Conservation (phyloP, 345 rosid species). For the Nasturtium officinale region DNA sequence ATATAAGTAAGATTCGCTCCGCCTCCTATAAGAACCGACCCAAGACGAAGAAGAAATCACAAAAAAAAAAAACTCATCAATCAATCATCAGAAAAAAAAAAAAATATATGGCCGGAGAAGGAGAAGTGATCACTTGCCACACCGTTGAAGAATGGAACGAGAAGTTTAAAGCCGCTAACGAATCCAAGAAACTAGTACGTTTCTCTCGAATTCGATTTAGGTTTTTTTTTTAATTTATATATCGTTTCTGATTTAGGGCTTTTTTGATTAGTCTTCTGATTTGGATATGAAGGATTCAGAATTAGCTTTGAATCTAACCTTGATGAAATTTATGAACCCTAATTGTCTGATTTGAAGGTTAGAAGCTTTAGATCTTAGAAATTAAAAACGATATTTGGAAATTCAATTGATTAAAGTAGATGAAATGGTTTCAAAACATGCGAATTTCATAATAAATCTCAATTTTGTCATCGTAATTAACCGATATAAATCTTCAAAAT, state of each 20-base stretch:
- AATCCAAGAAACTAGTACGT: slow-evolving; percentile 56
- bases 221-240: background rate
- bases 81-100: background rate
- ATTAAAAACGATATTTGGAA: background rate
- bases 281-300: background rate
- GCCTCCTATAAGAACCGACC: slow-evolving; percentile 30
- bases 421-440: background rate
- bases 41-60: background rate
- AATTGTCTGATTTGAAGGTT: background rate
- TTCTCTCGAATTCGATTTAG: background rate
- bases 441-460: background rate
- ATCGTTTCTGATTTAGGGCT: background rate
- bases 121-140: slow-evolving; percentile 64
- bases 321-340: background rate
- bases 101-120: slow-evolving; percentile 65
- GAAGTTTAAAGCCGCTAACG: slow-evolving; percentile 49
- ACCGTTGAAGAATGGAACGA: slow-evolving; percentile 47
- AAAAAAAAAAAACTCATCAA: background rate
- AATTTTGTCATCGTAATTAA: background rate
- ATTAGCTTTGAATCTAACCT: background rate
- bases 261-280: background rate
- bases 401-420: background rate
- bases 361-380: background rate
- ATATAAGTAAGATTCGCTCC: slow-evolving; percentile 7
- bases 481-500: background rate